These are phyloP conservation scores for Myxozyma kluyveri DNA, from an alignment of 805 yeast species.

Conservation along the genomic window DNA sequence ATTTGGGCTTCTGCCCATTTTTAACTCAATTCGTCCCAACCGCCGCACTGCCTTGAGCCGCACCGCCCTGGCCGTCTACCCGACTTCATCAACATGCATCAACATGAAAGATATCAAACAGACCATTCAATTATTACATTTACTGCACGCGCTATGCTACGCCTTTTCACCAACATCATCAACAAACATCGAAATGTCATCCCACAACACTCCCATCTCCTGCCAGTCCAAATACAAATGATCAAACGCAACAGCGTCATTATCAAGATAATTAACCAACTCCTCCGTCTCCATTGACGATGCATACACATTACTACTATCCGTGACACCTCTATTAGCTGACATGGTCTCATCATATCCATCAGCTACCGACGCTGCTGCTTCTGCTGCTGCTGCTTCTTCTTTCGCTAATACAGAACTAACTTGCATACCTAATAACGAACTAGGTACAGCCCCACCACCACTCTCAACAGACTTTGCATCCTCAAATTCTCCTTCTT, in stretches of 20 bases:
- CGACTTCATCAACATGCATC: too few relatives aligned
- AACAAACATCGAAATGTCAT: slow-evolving; percentile 20
- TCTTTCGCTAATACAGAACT: not conserved
- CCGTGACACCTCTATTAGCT: not conserved
- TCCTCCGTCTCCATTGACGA: slow-evolving; percentile 28
- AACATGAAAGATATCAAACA: too few relatives aligned
- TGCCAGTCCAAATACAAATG: slow-evolving; percentile 27
- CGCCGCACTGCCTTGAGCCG: too few relatives aligned
- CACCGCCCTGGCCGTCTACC: too few relatives aligned
- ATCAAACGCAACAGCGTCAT: slow-evolving; percentile 29
- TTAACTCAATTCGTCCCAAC: too few relatives aligned
- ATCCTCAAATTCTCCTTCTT: not conserved
- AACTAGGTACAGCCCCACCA: not conserved
- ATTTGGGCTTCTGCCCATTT: too few relatives aligned
- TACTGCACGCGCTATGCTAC: too few relatives aligned
- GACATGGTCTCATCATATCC: not conserved
- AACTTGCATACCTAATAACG: not conserved
- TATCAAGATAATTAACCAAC: slow-evolving; percentile 22
- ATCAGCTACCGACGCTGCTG: not conserved
- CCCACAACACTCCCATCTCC: slow-evolving; percentile 28
- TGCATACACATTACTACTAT: not conserved
- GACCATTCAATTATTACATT: too few relatives aligned
- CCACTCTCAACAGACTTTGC: not conserved
- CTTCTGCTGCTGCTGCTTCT: not conserved
- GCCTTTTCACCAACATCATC: slow-evolving; percentile 1